Conservation (phyloP, 768 basidiomycete genomes). For the Fomitopsis serialis region DNA sequence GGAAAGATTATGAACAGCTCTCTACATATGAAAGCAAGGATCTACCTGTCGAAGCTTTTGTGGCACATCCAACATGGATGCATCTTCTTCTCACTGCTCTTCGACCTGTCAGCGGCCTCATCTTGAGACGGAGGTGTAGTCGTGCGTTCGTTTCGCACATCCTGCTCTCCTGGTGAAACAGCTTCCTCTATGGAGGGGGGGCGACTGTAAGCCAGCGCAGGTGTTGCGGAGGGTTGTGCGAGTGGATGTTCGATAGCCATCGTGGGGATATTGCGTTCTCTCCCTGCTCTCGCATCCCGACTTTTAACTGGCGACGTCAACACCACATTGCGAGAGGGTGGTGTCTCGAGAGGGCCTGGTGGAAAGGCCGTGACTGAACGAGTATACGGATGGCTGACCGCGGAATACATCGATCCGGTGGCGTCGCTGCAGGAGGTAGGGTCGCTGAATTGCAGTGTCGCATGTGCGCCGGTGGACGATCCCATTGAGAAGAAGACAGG, state of each 20-base stretch:
- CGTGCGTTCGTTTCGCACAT: conserved; percentile 1
- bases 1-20: neutral
- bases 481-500: conserved; percentile 16
- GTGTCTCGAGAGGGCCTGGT: neutral
- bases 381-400: conserved; percentile 15
- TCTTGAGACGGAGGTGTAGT: neutral
- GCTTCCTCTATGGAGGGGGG: no score
- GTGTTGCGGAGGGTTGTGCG: no score
- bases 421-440: conserved; percentile 11
- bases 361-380: conserved; percentile 1
- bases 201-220: no score
- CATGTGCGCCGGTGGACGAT: conserved; percentile 15
- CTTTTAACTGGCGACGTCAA: conserved; percentile 9
- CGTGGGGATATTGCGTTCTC: conserved; percentile 3
- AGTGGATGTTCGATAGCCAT: conserved; percentile 6
- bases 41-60: conserved; percentile 55
- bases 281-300: neutral
- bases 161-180: neutral
- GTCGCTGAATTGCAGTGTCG: conserved; percentile 5
- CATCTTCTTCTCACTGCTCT: conserved; percentile 45
- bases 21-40: neutral
- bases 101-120: neutral
- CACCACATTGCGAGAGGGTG: conserved; percentile 7
- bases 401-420: conserved; percentile 8
- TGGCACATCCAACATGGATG: conserved; percentile 82